These are phyloP conservation scores for Sphagnurus paluster DNA, from an alignment of 1,284 basidiomycete genomes.

Conservation along the genomic window DNA sequence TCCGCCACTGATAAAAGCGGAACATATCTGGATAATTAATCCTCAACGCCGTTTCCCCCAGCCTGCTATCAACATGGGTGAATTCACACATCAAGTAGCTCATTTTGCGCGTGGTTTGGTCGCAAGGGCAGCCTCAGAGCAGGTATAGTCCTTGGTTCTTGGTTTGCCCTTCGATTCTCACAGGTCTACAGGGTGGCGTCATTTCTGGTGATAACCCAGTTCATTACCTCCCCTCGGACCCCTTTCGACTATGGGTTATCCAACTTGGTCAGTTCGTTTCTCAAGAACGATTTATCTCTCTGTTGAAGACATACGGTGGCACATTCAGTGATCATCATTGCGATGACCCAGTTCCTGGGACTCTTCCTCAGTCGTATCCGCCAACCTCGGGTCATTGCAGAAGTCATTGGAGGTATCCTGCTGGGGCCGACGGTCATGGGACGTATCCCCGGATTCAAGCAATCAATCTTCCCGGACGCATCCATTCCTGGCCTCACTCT, in stretches of 20 bases:
- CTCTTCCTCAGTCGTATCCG: constrained; percentile 64
- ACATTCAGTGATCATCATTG: constrained; percentile 65
- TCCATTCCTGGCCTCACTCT: constrained; percentile 79
- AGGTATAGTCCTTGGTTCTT: constrained; percentile 35
- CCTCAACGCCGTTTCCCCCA: constrained; percentile 10
- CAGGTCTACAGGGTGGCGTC: constrained; percentile 49
- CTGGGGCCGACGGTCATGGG: constrained; percentile 79
- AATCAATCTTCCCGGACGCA: constrained; percentile 71
- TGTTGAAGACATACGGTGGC: constrained; percentile 17
- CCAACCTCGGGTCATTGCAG: constrained; percentile 87
- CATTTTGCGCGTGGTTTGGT: constrained; percentile 33
- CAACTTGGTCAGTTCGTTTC: constrained; percentile 53
- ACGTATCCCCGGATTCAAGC: constrained; percentile 70
- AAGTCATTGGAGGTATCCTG: constrained; percentile 84
- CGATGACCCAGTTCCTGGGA: constrained; percentile 71
- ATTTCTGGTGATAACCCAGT: constrained; percentile 70
- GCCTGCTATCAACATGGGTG: constrained; percentile 35
- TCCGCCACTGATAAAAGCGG: background rate
- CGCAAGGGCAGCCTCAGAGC: constrained; percentile 45
- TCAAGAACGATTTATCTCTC: background rate
- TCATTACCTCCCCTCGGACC: constrained; percentile 59
- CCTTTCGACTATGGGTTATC: constrained; percentile 83
- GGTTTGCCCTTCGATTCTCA: background rate
- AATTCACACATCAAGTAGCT: constrained; percentile 36
- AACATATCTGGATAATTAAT: constrained; percentile 1